These are phyloP conservation scores for Alternaria conjuncta DNA, from an alignment of 2,329 filamentous ascomycete species.

Conservation along the genomic window DNA sequence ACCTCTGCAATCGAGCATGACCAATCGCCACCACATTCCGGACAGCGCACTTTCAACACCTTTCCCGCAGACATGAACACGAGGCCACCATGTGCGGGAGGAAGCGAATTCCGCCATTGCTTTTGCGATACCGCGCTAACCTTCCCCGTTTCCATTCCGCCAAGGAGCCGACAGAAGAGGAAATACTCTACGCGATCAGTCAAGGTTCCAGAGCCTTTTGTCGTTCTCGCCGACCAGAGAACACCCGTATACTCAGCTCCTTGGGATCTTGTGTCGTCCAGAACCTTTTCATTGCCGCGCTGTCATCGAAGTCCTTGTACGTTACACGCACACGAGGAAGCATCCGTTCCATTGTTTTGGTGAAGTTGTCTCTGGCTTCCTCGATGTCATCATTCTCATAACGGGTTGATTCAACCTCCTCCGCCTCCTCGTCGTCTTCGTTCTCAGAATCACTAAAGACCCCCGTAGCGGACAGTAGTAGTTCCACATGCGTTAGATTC, in stretches of 20 bases:
- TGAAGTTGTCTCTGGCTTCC: background rate
- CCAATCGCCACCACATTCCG: background rate
- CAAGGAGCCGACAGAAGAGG: background rate
- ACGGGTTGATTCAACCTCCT: background rate
- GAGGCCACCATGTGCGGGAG: background rate
- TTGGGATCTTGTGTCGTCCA: background rate
- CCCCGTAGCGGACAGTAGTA: background rate
- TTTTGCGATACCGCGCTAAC: background rate
- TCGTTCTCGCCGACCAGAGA: background rate
- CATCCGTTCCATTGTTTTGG: background rate
- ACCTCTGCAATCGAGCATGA: background rate
- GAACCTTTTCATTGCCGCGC: background rate
- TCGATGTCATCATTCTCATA: background rate
- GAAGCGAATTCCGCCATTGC: background rate
- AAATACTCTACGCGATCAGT: background rate
- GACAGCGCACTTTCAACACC: background rate
- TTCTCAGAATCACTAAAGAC: background rate
- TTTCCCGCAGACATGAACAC: background rate
- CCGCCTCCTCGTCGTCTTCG: background rate
- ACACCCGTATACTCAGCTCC: background rate
- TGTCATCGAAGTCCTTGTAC: background rate
- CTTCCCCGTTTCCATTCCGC: background rate
- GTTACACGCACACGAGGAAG: background rate
- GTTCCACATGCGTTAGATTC: background rate
- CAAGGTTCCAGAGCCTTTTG: background rate